Conservation (phyloP, 2,329 filamentous ascomycete species). For the Xylaria sp. region DNA sequence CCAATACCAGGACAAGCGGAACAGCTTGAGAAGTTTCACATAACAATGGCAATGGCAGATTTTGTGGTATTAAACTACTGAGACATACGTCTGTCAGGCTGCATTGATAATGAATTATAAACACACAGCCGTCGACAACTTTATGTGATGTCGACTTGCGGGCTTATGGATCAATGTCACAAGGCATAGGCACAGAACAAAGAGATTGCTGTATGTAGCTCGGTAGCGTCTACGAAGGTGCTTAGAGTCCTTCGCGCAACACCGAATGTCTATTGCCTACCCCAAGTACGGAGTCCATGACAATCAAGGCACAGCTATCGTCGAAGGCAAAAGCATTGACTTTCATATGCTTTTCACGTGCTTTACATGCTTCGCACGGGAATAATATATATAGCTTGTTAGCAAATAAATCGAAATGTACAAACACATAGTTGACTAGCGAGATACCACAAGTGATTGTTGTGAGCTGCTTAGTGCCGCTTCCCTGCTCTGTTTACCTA, state of each 20-base stretch:
- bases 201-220: too few relatives aligned
- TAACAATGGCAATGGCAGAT: background rate
- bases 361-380: background rate
- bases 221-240: too few relatives aligned
- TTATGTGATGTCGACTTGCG: background rate
- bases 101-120: background rate
- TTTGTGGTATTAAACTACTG: background rate
- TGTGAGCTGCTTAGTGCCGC: background rate
- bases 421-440: background rate
- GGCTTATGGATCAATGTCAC: too few relatives aligned
- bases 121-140: background rate
- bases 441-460: background rate
- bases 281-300: too few relatives aligned
- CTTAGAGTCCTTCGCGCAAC: too few relatives aligned
- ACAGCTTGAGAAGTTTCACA: background rate
- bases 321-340: background rate
- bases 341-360: background rate
- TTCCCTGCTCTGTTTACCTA: background rate
- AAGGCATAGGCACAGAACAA: too few relatives aligned
- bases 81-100: background rate
- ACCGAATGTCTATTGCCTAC: too few relatives aligned
- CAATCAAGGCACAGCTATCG: background rate
- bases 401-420: background rate
- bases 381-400: background rate
- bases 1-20: background rate